Percentiles rank a stretch among this genome's conserved stretches.
Evolutionary conservation across 306 rosid genomes (phyloP).

Genomic region (Rosa chinensis): DNA sequence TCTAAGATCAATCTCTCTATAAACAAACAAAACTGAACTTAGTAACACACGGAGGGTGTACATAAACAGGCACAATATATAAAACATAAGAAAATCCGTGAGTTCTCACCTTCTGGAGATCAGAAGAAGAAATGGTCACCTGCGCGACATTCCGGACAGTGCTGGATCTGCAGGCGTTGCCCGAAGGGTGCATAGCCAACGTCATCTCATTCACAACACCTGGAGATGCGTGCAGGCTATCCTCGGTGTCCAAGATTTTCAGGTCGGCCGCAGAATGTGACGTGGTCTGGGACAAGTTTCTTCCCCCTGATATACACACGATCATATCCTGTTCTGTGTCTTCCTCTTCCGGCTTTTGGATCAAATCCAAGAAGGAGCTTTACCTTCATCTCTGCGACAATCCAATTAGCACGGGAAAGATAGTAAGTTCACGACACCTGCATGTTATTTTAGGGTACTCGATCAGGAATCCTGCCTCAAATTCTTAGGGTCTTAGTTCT

Average conservation of each 20-base stretch:
- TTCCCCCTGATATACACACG: slow-evolving; percentile 40
- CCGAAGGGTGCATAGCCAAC: slow-evolving; percentile 69
- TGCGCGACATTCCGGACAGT: neutral
- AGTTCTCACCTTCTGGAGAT: neutral
- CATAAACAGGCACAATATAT: neutral
- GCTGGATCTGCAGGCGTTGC: slow-evolving; percentile 40
- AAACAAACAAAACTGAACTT: neutral
- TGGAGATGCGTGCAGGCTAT: slow-evolving; percentile 48
- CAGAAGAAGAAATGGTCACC: neutral
- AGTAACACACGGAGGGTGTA: neutral
- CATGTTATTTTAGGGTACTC: neutral
- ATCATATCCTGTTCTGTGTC: slow-evolving; percentile 30
- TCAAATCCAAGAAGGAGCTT: slow-evolving; percentile 41
- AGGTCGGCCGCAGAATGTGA: slow-evolving; percentile 72
- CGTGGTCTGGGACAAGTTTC: slow-evolving; percentile 64
- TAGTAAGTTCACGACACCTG: slow-evolving; percentile 32
- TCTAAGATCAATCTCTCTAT: neutral
- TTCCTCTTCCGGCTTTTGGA: neutral
- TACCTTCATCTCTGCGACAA: slow-evolving; percentile 45
- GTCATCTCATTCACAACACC: slow-evolving; percentile 67
- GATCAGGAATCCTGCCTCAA: too few relatives aligned
- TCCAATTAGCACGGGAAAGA: slow-evolving; percentile 45
- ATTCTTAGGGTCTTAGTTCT: neutral
- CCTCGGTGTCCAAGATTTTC: slow-evolving; percentile 52
- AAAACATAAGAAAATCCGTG: neutral